Evolutionary conservation across 2,329 filamentous ascomycete species (phyloP).

Genomic region (Fusarium sp.): DNA sequence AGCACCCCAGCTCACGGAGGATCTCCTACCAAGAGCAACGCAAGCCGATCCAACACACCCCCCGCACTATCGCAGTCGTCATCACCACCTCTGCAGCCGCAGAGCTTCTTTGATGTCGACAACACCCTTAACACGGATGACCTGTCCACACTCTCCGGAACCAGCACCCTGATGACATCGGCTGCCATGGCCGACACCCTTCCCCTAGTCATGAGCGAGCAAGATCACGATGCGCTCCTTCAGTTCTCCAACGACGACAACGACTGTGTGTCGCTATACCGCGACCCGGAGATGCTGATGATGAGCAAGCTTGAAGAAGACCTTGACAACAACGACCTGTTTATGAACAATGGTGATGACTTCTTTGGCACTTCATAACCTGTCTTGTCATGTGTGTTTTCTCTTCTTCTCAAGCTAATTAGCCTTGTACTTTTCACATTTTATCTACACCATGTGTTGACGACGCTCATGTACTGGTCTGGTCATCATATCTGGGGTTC

Average conservation of each 20-base stretch:
- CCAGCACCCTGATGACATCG: constrained; percentile 49
- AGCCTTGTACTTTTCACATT: constrained; percentile 25
- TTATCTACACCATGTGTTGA: constrained; percentile 18
- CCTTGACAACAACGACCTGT: constrained; percentile 64
- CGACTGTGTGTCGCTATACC: constrained; percentile 57
- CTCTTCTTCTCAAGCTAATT: constrained; percentile 25
- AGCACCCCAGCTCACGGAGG: constrained; percentile 51
- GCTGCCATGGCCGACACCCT: constrained; percentile 49
- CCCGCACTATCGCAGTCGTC: constrained; percentile 72
- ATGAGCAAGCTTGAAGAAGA: constrained; percentile 67
- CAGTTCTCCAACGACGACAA: constrained; percentile 57
- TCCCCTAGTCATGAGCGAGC: constrained; percentile 50
- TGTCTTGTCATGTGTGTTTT: background rate
- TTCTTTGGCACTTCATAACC: constrained; percentile 59
- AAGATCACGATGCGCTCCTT: constrained; percentile 59
- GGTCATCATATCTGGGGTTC: constrained; percentile 11
- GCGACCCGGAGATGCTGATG: constrained; percentile 61
- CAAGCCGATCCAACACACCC: constrained; percentile 67
- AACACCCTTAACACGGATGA: constrained; percentile 49
- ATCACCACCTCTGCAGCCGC: constrained; percentile 61
- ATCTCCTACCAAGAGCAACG: constrained; percentile 63
- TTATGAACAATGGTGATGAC: constrained; percentile 61
- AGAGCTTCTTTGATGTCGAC: constrained; percentile 60
- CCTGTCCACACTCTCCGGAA: constrained; percentile 45
- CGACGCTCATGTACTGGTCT: constrained; percentile 40